Conservation (phyloP, 768 basidiomycete genomes). For the Cystofilobasidium ferigula region DNA sequence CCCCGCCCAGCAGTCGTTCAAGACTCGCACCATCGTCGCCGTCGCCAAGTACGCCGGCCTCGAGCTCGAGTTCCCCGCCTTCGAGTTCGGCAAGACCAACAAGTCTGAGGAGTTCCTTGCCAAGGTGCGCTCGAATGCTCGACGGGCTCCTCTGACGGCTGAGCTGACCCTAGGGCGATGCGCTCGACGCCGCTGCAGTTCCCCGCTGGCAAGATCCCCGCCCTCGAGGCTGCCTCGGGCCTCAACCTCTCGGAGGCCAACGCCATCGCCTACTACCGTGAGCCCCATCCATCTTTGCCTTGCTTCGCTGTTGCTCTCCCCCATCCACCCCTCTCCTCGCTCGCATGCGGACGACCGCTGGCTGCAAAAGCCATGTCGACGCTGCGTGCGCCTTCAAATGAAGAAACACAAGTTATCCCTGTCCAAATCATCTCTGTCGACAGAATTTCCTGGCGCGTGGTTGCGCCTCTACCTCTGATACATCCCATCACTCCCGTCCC, state of each 20-base stretch:
- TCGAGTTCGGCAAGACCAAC: constrained; percentile 23
- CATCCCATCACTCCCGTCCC: constrained; percentile 11
- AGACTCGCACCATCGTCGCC: constrained; percentile 4
- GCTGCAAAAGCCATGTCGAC: constrained; percentile 3
- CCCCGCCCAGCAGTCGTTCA: constrained; percentile 17
- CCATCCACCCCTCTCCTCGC: not conserved
- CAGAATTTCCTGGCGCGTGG: constrained; percentile 41
- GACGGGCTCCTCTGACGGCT: not conserved
- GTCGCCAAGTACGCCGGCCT: constrained; percentile 12
- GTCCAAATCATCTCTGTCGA: constrained; percentile 57
- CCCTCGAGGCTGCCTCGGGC: constrained; percentile 57
- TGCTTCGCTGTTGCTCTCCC: not conserved
- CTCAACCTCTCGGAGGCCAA: constrained; percentile 64
- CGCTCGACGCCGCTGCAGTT: constrained; percentile 32
- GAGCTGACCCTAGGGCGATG: not conserved
- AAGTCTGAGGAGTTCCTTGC: constrained; percentile 15
- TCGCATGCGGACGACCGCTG: not conserved
- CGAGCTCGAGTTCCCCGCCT: constrained; percentile 6
- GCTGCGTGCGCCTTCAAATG: constrained; percentile 31
- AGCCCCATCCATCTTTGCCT: constrained; percentile 41
- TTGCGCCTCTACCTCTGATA: constrained; percentile 39
- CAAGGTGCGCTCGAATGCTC: constrained; percentile 4
- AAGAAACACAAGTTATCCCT: constrained; percentile 59
- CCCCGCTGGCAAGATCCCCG: constrained; percentile 72
- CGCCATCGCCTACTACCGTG: constrained; percentile 80